Conservation (phyloP, 192 early-diverging fungal genomes). For the Linnemannia zychae region DNA sequence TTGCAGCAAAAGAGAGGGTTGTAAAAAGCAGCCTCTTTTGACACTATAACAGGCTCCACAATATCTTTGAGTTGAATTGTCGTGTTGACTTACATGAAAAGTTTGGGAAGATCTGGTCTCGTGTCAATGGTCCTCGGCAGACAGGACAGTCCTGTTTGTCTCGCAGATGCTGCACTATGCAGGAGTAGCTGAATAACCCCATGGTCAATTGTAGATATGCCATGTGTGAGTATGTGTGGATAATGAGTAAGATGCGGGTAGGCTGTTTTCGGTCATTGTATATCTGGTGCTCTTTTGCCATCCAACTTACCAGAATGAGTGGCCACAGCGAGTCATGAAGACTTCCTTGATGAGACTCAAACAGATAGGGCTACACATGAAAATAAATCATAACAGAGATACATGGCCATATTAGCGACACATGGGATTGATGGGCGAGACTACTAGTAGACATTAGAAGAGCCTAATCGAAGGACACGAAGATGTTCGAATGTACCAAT, state of each 20-base stretch:
- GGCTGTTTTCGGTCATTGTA: not conserved
- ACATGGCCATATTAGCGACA: not conserved
- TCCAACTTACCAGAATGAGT: conserved; percentile 81
- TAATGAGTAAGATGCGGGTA: not conserved
- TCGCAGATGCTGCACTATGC: conserved; percentile 78
- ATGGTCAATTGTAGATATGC: not conserved
- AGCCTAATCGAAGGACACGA: no score
- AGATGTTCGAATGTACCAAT: conserved; percentile 12
- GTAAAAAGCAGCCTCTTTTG: not conserved
- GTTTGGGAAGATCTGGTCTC: conserved; percentile 87
- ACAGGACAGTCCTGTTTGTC: conserved; percentile 75
- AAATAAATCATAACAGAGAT: not conserved
- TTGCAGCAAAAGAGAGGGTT: not conserved
- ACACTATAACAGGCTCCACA: not conserved
- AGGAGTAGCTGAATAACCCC: conserved; percentile 68
- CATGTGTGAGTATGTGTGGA: not conserved
- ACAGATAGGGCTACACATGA: conserved; percentile 77
- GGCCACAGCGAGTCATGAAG: conserved; percentile 85
- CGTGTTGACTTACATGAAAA: conserved; percentile 77
- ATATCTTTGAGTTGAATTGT: not conserved
- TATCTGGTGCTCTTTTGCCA: not conserved
- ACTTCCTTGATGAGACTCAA: conserved; percentile 77
- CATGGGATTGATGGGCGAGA: not conserved
- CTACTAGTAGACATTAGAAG: not conserved
- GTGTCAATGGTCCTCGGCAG: conserved; percentile 69